Conservation (phyloP, 768 basidiomycete species). For the Krasilnikovozyma curviuscula region DNA sequence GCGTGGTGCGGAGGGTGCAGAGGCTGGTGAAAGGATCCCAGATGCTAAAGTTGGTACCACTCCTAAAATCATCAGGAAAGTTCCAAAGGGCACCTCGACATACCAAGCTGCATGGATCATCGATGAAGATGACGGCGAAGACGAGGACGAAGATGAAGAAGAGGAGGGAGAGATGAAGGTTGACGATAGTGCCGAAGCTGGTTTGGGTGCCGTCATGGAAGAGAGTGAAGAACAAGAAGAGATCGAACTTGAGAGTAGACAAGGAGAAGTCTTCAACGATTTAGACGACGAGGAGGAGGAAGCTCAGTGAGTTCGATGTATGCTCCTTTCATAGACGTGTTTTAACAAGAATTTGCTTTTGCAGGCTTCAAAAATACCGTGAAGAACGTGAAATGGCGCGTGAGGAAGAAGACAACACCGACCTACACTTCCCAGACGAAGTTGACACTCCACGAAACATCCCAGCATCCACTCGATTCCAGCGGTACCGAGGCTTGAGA, state of each 20-base stretch:
- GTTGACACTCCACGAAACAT: conserved; percentile 79
- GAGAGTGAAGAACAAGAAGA: conserved; percentile 26
- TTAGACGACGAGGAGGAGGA: conserved; percentile 69
- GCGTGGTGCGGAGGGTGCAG: conserved; percentile 17
- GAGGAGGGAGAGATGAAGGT: conserved; percentile 26
- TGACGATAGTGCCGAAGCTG: conserved; percentile 20
- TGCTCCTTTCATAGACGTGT: not conserved
- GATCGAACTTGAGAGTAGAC: conserved; percentile 34
- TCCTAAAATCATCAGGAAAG: conserved; percentile 54
- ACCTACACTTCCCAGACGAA: conserved; percentile 84
- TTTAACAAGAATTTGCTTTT: conserved; percentile 33
- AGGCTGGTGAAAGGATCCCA: conserved; percentile 13
- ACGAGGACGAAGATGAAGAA: conserved; percentile 33
- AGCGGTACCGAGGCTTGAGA: conserved; percentile 72
- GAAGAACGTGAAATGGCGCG: conserved; percentile 27
- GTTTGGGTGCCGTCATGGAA: conserved; percentile 14
- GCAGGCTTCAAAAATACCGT: conserved; percentile 24
- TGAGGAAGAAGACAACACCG: conserved; percentile 56
- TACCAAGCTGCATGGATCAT: conserved; percentile 96
- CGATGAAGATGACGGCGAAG: conserved; percentile 55
- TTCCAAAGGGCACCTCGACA: conserved; percentile 88
- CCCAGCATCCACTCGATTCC: conserved; percentile 62
- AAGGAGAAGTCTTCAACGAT: conserved; percentile 40
- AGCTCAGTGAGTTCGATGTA: conserved; percentile 42
- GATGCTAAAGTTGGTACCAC: conserved; percentile 39